Evolutionary conservation across 345 rosid species (phyloP), one percentile per base, ranked within the genome.

Genomic region (Carallia pectinifolia): DNA sequence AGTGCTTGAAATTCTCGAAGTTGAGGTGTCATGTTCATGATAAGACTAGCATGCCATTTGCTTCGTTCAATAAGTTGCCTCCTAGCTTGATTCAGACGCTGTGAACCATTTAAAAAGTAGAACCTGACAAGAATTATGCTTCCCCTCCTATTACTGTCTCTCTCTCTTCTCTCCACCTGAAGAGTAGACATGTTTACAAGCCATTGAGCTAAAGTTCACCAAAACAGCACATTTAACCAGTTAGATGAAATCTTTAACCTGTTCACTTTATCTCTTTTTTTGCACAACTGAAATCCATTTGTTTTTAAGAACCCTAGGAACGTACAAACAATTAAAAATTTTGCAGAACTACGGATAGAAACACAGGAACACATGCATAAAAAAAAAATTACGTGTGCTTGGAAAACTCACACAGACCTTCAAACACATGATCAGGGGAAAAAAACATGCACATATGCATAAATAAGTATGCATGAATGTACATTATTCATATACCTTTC

Each of bases 81-180:
- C 85, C 98, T 88, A 61, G 93, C 98, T 87, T 87, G 96, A 80
- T 94, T 88, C 66, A 91, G 71, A 36, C 90, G 93, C 54, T 84
- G 63, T 70, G 88, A 86, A 66, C 89, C 90, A 79, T 84, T 88
- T 74, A 85, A 95, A 80, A 94, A 88, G 84, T 85, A 94, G 84
- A 89, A 88, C 78, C 96, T 86, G 65, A 91, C 81, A 53, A 86
- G 81, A 54, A 94, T 74, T 30, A 92, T 81, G 73, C 88, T 88
- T 50, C 91, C 81, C 75, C 88, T 82, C 73, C 90, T 88, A 77
- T 80, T 89, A 59, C 81, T 77, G 74, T 91, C 95, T 79, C 97
- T 88, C 80, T 94, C 98, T 18, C 97, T 95, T 71, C 96, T 90
- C 87, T 94, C 98, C 77, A 94, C 98, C 98, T 94, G 80, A 63